phyloP scores from a whole-genome alignment of 495 filamentous ascomycete genomes.

The Aspergillus hancockii region DNA sequence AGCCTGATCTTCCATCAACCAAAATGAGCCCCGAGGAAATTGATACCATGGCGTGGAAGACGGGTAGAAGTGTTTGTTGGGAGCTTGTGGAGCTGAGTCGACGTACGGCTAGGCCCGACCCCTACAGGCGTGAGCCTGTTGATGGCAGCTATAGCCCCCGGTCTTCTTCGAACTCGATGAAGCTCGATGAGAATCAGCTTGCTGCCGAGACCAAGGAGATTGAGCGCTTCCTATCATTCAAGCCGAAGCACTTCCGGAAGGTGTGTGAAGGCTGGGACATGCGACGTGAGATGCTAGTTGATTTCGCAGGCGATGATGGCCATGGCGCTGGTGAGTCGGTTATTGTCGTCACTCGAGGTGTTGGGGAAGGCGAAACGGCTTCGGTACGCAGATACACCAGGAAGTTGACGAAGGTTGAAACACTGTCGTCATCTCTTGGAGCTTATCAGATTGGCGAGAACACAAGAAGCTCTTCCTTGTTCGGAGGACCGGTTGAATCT shows the following conservation, averaged over 20 bases:
- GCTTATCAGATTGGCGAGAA: background rate
- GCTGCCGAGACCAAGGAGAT: conserved; percentile 77
- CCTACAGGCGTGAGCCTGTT: conserved; percentile 56
- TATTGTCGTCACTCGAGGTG: conserved; percentile 71
- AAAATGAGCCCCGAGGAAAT: conserved; percentile 45
- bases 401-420: conserved; percentile 15
- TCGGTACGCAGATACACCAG: conserved; percentile 53
- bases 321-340: conserved; percentile 71
- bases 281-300: conserved; percentile 80
- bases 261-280: conserved; percentile 90
- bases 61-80: conserved; percentile 78
- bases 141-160: conserved; percentile 70
- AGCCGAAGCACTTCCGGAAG: conserved; percentile 76
- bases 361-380: conserved; percentile 54
- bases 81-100: conserved; percentile 74
- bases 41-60: conserved; percentile 73
- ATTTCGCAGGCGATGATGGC: conserved; percentile 82
- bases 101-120: conserved; percentile 69
- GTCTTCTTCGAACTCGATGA: conserved; percentile 70
- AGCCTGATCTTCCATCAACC: conserved; percentile 29
- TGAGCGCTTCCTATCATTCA: conserved; percentile 71
- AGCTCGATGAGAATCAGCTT: conserved; percentile 68
- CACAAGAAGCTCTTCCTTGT: conserved; percentile 30
- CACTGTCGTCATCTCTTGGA: conserved; percentile 14
- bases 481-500: conserved; percentile 32